A percentile compares a stretch with the other conserved stretches of the same genome.
Conservation (phyloP, 1,284 basidiomycete genomes). For the Cerioporus squamosus region DNA sequence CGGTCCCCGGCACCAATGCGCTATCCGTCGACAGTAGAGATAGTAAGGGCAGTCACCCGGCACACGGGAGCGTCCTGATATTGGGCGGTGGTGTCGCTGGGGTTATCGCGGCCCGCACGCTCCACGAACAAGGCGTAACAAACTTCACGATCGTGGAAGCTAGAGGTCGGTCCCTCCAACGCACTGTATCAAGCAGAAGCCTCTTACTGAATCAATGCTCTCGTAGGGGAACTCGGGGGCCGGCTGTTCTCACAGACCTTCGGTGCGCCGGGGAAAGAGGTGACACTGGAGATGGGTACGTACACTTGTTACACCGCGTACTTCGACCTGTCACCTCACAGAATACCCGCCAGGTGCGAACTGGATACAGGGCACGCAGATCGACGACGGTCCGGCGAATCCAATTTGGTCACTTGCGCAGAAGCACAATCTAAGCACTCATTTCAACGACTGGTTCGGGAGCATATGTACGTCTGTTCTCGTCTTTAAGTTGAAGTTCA, state of each 20-base stretch:
- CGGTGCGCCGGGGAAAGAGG: constrained; percentile 38
- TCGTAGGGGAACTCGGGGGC: constrained; percentile 55
- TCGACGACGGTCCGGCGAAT: constrained; percentile 51
- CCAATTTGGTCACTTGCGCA: constrained; percentile 60
- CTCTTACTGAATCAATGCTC: not conserved
- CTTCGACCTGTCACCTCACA: too few relatives aligned
- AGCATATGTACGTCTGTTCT: constrained; percentile 47
- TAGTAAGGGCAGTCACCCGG: too few relatives aligned
- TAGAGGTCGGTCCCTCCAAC: constrained; percentile 28
- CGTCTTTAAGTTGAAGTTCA: not conserved
- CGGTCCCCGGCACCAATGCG: too few relatives aligned
- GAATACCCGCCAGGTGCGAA: constrained; percentile 46
- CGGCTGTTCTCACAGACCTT: constrained; percentile 53
- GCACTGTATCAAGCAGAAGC: too few relatives aligned
- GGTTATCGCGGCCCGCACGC: constrained; percentile 64
- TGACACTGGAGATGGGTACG: constrained; percentile 52
- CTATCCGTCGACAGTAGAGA: too few relatives aligned
- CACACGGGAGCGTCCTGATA: constrained; percentile 43
- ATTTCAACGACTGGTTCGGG: constrained; percentile 48
- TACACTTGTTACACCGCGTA: too few relatives aligned
- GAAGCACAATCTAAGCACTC: constrained; percentile 56
- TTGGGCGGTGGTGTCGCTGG: constrained; percentile 70
- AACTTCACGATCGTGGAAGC: constrained; percentile 67
- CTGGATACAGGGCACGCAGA: constrained; percentile 64
- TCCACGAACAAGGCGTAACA: constrained; percentile 55